Conservation (phyloP, 2,329 filamentous ascomycete species). For the Colletotrichum filicis region DNA sequence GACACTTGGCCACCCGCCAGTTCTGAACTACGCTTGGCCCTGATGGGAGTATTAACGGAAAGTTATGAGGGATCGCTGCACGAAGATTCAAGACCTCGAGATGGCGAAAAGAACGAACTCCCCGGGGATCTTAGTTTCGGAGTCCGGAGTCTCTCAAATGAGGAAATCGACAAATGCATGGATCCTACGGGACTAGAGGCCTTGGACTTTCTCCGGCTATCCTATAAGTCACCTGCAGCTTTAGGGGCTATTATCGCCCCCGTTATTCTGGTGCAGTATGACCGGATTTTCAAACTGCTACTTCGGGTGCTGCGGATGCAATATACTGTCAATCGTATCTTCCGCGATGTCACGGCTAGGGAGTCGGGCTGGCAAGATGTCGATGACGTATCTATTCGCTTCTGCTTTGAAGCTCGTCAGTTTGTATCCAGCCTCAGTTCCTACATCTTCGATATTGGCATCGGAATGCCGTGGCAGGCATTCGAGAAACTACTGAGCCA, state of each 20-base stretch:
- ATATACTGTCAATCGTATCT: constrained; percentile 76
- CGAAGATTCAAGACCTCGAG: constrained; percentile 27
- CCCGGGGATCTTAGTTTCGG: constrained; percentile 84
- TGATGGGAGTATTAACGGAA: constrained; percentile 87
- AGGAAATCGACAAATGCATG: constrained; percentile 86
- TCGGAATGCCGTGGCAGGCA: constrained; percentile 76
- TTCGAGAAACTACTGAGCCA: constrained; percentile 75
- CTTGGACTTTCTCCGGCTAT: constrained; percentile 90
- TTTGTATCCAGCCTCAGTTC: constrained; percentile 79
- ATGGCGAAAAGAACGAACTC: constrained; percentile 52
- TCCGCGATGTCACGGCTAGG: constrained; percentile 63
- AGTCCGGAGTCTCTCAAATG: constrained; percentile 80
- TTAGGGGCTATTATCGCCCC: constrained; percentile 80
- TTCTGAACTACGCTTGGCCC: constrained; percentile 88
- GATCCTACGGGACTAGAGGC: constrained; percentile 86
- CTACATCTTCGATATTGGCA: constrained; percentile 84
- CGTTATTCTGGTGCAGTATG: constrained; percentile 79
- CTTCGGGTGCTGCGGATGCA: constrained; percentile 83
- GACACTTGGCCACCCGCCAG: constrained; percentile 93
- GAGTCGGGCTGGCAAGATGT: constrained; percentile 47
- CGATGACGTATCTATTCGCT: constrained; percentile 60
- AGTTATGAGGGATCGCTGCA: constrained; percentile 61
- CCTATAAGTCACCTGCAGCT: constrained; percentile 81
- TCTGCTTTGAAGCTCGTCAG: constrained; percentile 82
- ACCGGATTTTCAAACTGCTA: constrained; percentile 83